Percentiles rank a stretch among this genome's conserved stretches.
Evolutionary conservation across 192 early-diverging fungal species (phyloP).

Genomic region (Gigaspora rosea): DNA sequence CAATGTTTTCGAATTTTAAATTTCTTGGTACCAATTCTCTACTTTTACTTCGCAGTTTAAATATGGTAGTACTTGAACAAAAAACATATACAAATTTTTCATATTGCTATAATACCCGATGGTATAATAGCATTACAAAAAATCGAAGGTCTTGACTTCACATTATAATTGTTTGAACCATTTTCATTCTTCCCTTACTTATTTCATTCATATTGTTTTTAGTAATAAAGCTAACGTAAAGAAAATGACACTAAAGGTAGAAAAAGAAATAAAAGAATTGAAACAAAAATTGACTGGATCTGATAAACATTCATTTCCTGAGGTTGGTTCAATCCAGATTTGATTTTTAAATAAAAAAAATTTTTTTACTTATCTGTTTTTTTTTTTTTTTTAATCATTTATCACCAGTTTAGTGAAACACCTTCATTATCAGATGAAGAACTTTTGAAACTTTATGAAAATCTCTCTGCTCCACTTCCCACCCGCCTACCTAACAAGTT

Average conservation of each 20-base stretch:
- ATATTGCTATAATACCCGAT: neutral
- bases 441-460: neutral
- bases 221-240: neutral
- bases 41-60: too few relatives aligned
- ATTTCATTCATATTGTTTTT: neutral
- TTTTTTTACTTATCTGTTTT: neutral
- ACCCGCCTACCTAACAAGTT: neutral
- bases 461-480: neutral
- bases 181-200: neutral
- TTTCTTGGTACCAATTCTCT: too few relatives aligned
- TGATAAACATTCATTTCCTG: neutral
- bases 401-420: neutral
- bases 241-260: neutral
- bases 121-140: neutral
- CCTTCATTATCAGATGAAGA: neutral
- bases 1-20: too few relatives aligned
- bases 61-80: too few relatives aligned
- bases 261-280: conserved; percentile 13
- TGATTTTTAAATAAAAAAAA: neutral
- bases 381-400: neutral
- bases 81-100: too few relatives aligned
- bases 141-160: neutral
- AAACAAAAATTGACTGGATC: neutral
- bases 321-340: neutral
- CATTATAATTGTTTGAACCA: neutral